phyloP scores from a whole-genome alignment of 2,329 filamentous ascomycete species.

The Fusarium keratoplasticum region DNA sequence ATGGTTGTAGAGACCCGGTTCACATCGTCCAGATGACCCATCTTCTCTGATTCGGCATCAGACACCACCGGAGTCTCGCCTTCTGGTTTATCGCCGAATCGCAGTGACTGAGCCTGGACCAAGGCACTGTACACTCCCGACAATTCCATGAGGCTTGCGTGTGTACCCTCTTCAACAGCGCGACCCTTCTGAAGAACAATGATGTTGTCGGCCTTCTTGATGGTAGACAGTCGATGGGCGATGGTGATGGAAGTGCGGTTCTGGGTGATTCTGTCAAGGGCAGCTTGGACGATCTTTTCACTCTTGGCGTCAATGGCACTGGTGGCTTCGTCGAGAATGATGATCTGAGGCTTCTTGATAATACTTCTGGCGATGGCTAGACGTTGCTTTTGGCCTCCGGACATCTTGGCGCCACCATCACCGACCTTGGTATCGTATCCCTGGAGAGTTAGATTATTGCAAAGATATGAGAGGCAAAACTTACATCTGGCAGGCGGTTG shows the following conservation, averaged over 20 bases:
- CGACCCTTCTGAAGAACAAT: conserved; percentile 71
- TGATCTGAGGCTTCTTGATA: conserved; percentile 66
- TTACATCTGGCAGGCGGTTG: conserved; percentile 56
- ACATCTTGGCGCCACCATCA: conserved; percentile 68
- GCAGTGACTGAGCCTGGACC: conserved; percentile 40
- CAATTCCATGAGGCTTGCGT: conserved; percentile 66
- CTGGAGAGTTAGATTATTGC: conserved; percentile 22
- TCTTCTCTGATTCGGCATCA: conserved; percentile 5
- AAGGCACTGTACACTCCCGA: conserved; percentile 38
- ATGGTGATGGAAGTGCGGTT: conserved; percentile 74
- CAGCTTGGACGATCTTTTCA: conserved; percentile 58
- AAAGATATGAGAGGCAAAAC: conserved; percentile 27
- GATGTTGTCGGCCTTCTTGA: conserved; percentile 73
- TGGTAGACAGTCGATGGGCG: conserved; percentile 70
- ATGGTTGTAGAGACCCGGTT: not conserved
- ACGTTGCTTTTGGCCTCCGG: conserved; percentile 67
- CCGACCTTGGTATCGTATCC: conserved; percentile 60
- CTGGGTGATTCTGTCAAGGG: conserved; percentile 51
- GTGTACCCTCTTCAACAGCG: conserved; percentile 71
- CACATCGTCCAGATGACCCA: not conserved
- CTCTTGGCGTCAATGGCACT: conserved; percentile 59
- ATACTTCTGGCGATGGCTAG: conserved; percentile 67
- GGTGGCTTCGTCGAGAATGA: conserved; percentile 77
- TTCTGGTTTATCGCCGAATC: not conserved
- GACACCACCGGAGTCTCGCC: not conserved